These are phyloP conservation scores for Pezicula radicicola DNA, from an alignment of 2,329 filamentous ascomycete species.

Conservation along the genomic window DNA sequence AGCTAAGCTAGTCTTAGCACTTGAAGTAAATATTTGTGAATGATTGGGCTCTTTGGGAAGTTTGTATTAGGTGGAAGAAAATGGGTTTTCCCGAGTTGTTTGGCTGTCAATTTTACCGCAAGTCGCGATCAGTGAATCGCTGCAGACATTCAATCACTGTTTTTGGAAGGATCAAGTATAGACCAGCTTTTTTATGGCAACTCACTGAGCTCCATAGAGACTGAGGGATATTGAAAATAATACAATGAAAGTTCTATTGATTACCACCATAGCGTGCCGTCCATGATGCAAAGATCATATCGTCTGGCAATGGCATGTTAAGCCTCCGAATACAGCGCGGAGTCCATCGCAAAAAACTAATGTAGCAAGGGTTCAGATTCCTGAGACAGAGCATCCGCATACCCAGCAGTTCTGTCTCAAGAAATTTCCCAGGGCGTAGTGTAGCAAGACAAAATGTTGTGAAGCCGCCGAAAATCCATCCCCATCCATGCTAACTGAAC, in stretches of 20 bases:
- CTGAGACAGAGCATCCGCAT: neutral
- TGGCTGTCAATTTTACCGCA: too few species aligned
- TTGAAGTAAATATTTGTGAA: too few species aligned
- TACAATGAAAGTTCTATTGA: slow-evolving; percentile 19
- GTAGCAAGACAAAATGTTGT: slow-evolving; percentile 26
- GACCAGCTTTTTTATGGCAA: too few species aligned
- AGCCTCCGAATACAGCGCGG: neutral
- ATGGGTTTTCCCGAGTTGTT: too few species aligned
- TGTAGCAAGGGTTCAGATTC: slow-evolving; percentile 16
- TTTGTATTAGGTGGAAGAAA: too few species aligned
- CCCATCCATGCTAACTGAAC: slow-evolving; percentile 1
- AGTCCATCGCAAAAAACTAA: slow-evolving; percentile 10
- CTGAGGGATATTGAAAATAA: neutral
- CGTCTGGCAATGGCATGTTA: neutral
- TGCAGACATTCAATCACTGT: too few species aligned
- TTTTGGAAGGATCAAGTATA: too few species aligned
- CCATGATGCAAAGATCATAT: neutral
- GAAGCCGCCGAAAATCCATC: slow-evolving; percentile 21
- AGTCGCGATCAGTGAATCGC: too few species aligned
- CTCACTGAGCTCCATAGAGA: neutral
- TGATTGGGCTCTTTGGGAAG: too few species aligned
- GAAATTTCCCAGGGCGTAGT: neutral
- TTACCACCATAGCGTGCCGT: slow-evolving; percentile 12
- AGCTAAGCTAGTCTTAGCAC: too few species aligned
- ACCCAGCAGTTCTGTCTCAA: too few species aligned